Base-by-base conservation (phyloP, 1,284 basidiomycete genomes). In the Trametes sp. region DNA sequence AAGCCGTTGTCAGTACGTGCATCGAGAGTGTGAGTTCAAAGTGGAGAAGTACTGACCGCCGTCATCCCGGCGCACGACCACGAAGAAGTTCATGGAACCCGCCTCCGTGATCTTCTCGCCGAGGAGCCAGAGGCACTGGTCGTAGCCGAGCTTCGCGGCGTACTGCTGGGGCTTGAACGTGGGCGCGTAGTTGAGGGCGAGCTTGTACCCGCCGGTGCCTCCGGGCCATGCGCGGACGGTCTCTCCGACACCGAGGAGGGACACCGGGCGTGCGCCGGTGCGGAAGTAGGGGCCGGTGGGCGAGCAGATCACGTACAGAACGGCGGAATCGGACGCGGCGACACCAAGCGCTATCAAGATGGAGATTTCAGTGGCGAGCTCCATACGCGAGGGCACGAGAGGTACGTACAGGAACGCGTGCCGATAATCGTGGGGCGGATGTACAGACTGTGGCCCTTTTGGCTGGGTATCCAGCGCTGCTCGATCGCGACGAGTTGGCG, bases 391-490 rank as follows among this genome's bases (percentile, higher is more conserved):
- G 23, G 24, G 24, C 2, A n/a, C 21, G 42, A n/a, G 59, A 33
- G 71, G 76, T 24, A 82, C 87, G 75, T 23, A 72, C 95, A 94
- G 10, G 87, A 74, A 24, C 90, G 87, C 0, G 95, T 95, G 19
- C 93, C 94, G 70, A 96, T 95, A 72, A 95, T 80, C 1, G 91
- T 93, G 5, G 93, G 93, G n/a, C 90, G 84, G 66, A 95, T 82
- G 78, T 95, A 96, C 33, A 96, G 79, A 57, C 89, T 90, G 75
- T 90, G 85, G n/a, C 89, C 93, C 1, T 85, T 81, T 9, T 80
- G 73, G 0, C 77, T 76, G 9, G 93, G 94, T 42, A 96, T 91
- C 90, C 93, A 95, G 16, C 87, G 83, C 45, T 82, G 77, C 42
- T 96, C 94, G 54, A 89, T 66, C 45, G 78, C 68, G 54, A 95